These are phyloP conservation scores for Wickerhamomyces xylosicus DNA, from an alignment of 805 yeast species.

Conservation along the genomic window DNA sequence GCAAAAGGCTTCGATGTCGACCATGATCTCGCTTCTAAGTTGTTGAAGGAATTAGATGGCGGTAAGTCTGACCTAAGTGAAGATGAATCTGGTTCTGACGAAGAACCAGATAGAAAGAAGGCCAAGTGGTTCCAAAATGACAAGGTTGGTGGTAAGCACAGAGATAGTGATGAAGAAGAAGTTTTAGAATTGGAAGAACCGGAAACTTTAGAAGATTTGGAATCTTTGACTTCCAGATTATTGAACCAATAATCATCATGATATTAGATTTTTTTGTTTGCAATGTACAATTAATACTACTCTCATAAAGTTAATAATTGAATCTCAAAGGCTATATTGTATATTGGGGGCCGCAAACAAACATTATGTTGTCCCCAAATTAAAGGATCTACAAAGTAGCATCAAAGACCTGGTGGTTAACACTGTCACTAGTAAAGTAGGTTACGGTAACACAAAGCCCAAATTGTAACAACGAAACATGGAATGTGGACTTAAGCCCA, in stretches of 20 bases:
- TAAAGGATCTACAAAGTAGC: too few species aligned
- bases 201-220: conserved; percentile 86
- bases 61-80: conserved; percentile 16
- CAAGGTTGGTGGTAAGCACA: conserved; percentile 20
- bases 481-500: too few species aligned
- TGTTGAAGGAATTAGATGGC: conserved; percentile 20
- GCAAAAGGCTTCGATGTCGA: conserved; percentile 25
- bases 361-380: too few species aligned
- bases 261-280: too few species aligned
- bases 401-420: too few species aligned
- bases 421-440: too few species aligned
- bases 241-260: not conserved
- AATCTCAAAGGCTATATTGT: too few species aligned
- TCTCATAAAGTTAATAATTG: too few species aligned
- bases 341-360: too few species aligned
- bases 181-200: conserved; percentile 79
- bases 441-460: too few species aligned
- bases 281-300: too few species aligned
- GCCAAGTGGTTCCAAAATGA: conserved; percentile 29
- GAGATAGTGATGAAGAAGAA: conserved; percentile 18
- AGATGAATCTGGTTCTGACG: conserved; percentile 15
- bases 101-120: conserved; percentile 21
- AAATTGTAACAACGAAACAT: too few species aligned
- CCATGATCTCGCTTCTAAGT: conserved; percentile 24
- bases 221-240: conserved; percentile 61